Conservation (phyloP, 106 monocot genomes). For the Allium sativum region DNA sequence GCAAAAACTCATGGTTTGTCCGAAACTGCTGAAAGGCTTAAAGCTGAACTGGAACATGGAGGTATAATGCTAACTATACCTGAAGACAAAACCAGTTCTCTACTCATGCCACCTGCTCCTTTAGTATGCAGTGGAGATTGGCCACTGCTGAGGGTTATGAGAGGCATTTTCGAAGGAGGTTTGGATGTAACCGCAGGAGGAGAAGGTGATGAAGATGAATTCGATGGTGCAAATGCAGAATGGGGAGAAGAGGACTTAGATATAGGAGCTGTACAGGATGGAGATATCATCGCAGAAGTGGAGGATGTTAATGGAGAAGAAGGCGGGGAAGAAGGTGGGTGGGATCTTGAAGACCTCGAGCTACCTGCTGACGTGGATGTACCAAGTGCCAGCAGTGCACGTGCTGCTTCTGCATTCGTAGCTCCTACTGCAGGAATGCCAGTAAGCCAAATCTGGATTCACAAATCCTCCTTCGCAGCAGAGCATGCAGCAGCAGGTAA, state of each 20-base stretch:
- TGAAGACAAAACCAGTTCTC: constrained; percentile 22
- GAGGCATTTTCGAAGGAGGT: constrained; percentile 52
- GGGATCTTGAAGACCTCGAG: constrained; percentile 63
- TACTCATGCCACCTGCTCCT: constrained; percentile 43
- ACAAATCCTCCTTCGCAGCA: constrained; percentile 52
- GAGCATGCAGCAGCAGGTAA: constrained; percentile 63
- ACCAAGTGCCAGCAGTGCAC: constrained; percentile 17
- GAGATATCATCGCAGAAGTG: constrained; percentile 11
- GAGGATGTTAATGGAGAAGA: constrained; percentile 25
- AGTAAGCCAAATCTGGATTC: constrained; percentile 57
- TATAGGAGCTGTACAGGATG: constrained; percentile 25
- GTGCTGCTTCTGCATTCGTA: constrained; percentile 30
- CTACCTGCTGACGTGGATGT: constrained; percentile 34
- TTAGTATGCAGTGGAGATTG: constrained; percentile 35
- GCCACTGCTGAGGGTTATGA: constrained; percentile 60
- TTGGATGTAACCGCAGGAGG: constrained; percentile 9
- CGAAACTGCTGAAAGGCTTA: constrained; percentile 50
- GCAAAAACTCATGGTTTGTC: constrained; percentile 43
- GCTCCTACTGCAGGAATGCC: constrained; percentile 43
- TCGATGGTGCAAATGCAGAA: constrained; percentile 22
- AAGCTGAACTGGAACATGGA: constrained; percentile 33
- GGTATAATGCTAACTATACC: constrained; percentile 29
- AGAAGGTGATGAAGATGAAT: constrained; percentile 36
- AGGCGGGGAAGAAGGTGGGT: constrained; percentile 39
- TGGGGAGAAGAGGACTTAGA: constrained; percentile 37